Percentiles rank a stretch among this genome's conserved stretches.
Conservation (phyloP, 169 alveolate species). For the Cryptosporidium parvum region DNA sequence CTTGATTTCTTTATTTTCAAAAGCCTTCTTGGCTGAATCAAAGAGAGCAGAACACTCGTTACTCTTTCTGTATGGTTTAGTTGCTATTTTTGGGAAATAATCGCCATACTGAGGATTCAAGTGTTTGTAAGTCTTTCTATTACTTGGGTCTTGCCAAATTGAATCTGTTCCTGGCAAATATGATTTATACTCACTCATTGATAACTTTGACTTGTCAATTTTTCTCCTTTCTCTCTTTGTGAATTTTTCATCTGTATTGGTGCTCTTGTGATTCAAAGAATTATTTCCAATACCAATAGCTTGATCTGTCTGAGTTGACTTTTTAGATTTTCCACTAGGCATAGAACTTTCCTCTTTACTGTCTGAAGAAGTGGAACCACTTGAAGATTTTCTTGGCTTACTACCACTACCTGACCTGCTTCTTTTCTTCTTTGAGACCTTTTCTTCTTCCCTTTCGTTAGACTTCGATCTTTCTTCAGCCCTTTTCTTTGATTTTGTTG, state of each 20-base stretch:
- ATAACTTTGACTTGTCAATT: background rate
- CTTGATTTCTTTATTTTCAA: conserved; percentile 10
- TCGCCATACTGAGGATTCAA: conserved; percentile 45
- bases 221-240: background rate
- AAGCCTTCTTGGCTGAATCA: conserved; percentile 52
- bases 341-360: background rate
- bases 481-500: background rate
- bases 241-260: background rate
- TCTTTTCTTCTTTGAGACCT: background rate
- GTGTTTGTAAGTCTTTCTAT: conserved; percentile 30
- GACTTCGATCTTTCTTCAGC: background rate
- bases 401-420: background rate
- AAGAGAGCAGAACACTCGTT: conserved; percentile 62
- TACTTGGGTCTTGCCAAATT: conserved; percentile 57
- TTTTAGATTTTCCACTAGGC: background rate
- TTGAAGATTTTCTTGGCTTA: conserved; percentile 2
- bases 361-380: background rate
- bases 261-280: background rate
- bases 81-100: conserved; percentile 58
- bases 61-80: conserved; percentile 52
- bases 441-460: background rate
- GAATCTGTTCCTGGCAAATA: conserved; percentile 22
- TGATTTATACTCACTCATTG: conserved; percentile 16
- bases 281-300: too few relatives aligned
- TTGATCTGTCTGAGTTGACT: background rate